phyloP scores from a whole-genome alignment of 768 basidiomycete species.

The Naganishia friedmannii region DNA sequence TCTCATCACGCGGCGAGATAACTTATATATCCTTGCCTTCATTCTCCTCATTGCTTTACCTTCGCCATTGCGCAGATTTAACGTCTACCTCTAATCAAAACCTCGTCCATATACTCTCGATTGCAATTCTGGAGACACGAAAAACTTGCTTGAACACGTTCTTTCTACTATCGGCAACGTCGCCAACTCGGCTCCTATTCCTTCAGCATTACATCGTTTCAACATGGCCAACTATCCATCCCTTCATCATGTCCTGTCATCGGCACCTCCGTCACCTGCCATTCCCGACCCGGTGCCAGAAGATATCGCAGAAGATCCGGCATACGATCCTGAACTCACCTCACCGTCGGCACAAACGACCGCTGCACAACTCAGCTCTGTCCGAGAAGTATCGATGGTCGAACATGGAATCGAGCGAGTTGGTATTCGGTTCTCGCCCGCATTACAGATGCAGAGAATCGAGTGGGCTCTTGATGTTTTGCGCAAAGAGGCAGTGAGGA shows the following conservation, averaged over 20 bases:
- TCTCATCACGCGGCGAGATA: too few species aligned
- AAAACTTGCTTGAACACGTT: too few species aligned
- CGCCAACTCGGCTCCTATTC: neutral
- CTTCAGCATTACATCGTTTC: neutral
- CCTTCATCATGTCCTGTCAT: slow-evolving; percentile 10
- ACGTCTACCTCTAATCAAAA: too few species aligned
- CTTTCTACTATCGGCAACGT: too few species aligned
- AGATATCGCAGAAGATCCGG: slow-evolving; percentile 28
- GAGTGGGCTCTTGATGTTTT: slow-evolving; percentile 50
- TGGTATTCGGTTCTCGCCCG: slow-evolving; percentile 45
- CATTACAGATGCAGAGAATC: slow-evolving; percentile 47
- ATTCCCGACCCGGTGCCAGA: slow-evolving; percentile 15
- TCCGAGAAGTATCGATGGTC: slow-evolving; percentile 47
- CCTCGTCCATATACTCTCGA: too few species aligned
- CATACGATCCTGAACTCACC: slow-evolving; percentile 29
- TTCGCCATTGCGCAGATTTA: too few species aligned
- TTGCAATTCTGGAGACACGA: too few species aligned
- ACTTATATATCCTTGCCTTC: too few species aligned
- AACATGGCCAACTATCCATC: slow-evolving; percentile 17
- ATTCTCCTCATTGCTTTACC: too few species aligned
- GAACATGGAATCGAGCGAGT: slow-evolving; percentile 44
- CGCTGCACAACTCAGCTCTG: slow-evolving; percentile 17
- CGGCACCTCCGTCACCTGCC: slow-evolving; percentile 10
- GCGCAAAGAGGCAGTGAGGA: slow-evolving; percentile 40
- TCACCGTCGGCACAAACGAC: slow-evolving; percentile 26